Evolutionary conservation across 2,329 filamentous ascomycete species (phyloP).

Genomic region (Aspergillus fructus): DNA sequence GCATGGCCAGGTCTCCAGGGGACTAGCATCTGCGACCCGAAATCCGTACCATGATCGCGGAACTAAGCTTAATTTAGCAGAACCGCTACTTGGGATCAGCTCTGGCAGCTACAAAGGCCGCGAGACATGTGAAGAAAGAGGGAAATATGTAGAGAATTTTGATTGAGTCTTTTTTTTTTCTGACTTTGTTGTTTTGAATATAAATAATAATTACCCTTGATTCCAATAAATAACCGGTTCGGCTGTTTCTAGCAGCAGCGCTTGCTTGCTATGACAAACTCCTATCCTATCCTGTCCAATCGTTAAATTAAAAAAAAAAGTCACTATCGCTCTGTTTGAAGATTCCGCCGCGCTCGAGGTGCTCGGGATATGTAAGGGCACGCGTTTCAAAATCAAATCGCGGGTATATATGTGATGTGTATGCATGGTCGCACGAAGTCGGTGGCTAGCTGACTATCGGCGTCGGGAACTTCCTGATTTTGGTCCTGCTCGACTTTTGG

Average conservation of each 20-base stretch:
- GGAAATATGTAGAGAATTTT: neutral
- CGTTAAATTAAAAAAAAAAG: neutral
- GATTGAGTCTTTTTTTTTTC: neutral
- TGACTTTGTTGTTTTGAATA: neutral
- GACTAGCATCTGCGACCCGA: neutral
- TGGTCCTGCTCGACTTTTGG: no score
- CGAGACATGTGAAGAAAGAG: neutral
- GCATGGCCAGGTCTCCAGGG: neutral
- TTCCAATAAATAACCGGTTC: neutral
- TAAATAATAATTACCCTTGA: neutral
- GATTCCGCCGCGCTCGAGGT: neutral
- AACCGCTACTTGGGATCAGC: neutral
- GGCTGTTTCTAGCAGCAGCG: neutral
- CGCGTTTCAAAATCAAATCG: neutral
- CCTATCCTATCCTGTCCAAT: neutral
- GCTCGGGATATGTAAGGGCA: neutral
- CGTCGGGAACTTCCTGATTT: no score
- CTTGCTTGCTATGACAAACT: slow-evolving; percentile 1
- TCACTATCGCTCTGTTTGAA: neutral
- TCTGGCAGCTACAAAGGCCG: neutral
- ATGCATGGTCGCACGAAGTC: neutral
- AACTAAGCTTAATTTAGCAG: neutral
- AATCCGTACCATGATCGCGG: neutral
- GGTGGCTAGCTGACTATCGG: neutral
- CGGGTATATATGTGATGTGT: neutral